Evolutionary conservation across 768 basidiomycete genomes (phyloP), one percentile per base, ranked within the genome.

Genomic region (Crassisporium funariophilum): DNA sequence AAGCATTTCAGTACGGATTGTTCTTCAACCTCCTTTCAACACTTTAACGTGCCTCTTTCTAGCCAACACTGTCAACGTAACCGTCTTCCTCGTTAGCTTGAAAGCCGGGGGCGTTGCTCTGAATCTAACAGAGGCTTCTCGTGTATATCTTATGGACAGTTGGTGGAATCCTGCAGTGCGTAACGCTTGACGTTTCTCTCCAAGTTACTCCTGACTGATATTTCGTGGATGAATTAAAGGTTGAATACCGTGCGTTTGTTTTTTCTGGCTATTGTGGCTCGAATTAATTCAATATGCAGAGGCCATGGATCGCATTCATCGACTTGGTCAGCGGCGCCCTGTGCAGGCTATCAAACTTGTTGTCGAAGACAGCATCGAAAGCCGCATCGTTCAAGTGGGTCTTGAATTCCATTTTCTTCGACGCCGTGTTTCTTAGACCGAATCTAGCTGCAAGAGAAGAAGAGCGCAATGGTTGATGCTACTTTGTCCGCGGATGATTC

Each of bases 121-220:
- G 40, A 94, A 94, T 62, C 65, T 94, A 55, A 92, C 91, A 0
- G 91, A 91, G 64, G 94, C 94, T 0, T 92, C 90, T 24, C 88
- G 91, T 20, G 93, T 97, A 15, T 95, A 92, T 66, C 79, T 97
- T 59, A 95, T 98, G 93, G 95, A 95, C 63, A 90, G 88, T 54
- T 95, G 92, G 92, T 95, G 95, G 95, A 98, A 98, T 62, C 95
- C 95, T 5, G 93, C 93, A n/a, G 90, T 87, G 69, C 46, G 67
- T 59, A 21, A n/a, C n/a, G n/a, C n/a, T n/a, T n/a, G n/a, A n/a
- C n/a, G n/a, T n/a, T n/a, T n/a, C 37, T 46, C 48, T 41, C 15
- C 29, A 22, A 35, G 10, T 20, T 36, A 21, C 10, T 4, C 37
- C 39, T 36, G 44, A 13, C 13, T 31, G 20, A 9, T 24, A 6